These are phyloP conservation scores for Cardamine resedifolia DNA, from an alignment of 345 rosid species.

Conservation along the genomic window DNA sequence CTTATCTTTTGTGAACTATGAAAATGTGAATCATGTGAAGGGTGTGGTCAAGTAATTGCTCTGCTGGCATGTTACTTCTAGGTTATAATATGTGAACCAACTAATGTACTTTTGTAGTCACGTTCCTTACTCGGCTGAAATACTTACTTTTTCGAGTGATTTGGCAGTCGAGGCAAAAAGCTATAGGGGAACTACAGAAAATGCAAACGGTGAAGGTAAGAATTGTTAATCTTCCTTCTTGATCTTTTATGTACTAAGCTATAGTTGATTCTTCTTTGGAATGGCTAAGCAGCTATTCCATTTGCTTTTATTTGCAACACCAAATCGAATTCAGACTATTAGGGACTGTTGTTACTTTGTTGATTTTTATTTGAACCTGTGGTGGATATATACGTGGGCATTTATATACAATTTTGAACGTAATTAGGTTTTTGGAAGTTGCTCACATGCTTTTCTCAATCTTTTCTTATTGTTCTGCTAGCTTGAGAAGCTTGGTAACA, in stretches of 20 bases:
- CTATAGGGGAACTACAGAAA: slow-evolving; percentile 33
- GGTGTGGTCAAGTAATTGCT: neutral
- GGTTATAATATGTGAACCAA: neutral
- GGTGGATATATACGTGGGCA: slow-evolving; percentile 12
- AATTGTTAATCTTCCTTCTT: neutral
- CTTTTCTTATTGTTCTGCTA: slow-evolving; percentile 37
- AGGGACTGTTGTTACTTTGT: slow-evolving; percentile 1
- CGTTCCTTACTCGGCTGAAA: neutral
- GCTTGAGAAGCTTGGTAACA: slow-evolving; percentile 68
- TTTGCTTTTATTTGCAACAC: slow-evolving; percentile 2
- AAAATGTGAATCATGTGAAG: neutral
- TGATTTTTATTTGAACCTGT: slow-evolving; percentile 8
- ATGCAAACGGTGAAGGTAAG: slow-evolving; percentile 21
- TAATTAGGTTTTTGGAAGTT: slow-evolving; percentile 7
- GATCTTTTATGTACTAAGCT: neutral
- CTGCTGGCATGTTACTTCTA: neutral
- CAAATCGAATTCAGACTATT: neutral
- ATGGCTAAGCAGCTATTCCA: slow-evolving; percentile 5
- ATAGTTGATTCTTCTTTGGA: slow-evolving; percentile 1
- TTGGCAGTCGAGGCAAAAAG: slow-evolving; percentile 40
- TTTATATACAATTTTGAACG: neutral
- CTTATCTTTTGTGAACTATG: neutral
- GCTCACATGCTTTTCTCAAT: slow-evolving; percentile 15
- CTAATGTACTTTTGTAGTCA: neutral
- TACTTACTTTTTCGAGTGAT: slow-evolving; percentile 3